Conservation (phyloP, 306 rosid species). For the Calophaca sinica region DNA sequence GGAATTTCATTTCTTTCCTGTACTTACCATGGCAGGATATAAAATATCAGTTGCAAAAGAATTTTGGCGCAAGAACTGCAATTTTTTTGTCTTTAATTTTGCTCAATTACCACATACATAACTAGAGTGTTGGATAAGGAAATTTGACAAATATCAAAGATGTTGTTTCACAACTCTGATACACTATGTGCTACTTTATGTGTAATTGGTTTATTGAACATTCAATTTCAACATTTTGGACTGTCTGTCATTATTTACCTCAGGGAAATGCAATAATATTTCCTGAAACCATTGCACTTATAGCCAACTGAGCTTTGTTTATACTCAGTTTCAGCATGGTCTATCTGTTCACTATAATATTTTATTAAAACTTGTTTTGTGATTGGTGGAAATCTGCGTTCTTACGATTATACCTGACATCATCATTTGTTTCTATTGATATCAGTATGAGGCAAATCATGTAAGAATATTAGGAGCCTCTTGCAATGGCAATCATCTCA, state of each 20-base stretch:
- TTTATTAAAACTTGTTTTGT: not conserved
- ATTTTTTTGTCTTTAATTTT: too few species aligned
- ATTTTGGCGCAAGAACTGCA: too few species aligned
- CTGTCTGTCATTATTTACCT: not conserved
- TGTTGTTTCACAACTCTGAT: too few species aligned
- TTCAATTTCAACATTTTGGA: too few species aligned
- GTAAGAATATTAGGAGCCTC: slow-evolving; percentile 48
- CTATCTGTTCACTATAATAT: not conserved
- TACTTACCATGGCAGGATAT: too few species aligned
- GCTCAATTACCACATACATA: too few species aligned
- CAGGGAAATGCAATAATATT: not conserved
- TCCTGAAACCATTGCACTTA: not conserved
- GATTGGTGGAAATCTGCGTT: not conserved
- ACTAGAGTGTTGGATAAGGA: too few species aligned
- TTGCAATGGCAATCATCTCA: slow-evolving; percentile 54
- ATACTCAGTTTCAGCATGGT: not conserved
- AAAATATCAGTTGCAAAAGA: too few species aligned
- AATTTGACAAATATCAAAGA: too few species aligned
- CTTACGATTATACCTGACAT: slow-evolving; percentile 31
- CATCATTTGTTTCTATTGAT: slow-evolving; percentile 16
- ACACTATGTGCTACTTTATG: too few species aligned
- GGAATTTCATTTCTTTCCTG: too few species aligned
- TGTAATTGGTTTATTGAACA: too few species aligned
- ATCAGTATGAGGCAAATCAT: slow-evolving; percentile 50
- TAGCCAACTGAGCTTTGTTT: not conserved